Evolutionary conservation across 768 basidiomycete genomes (phyloP), one percentile per base, ranked within the genome.

Genomic region (Symmetrospora coprosmae): DNA sequence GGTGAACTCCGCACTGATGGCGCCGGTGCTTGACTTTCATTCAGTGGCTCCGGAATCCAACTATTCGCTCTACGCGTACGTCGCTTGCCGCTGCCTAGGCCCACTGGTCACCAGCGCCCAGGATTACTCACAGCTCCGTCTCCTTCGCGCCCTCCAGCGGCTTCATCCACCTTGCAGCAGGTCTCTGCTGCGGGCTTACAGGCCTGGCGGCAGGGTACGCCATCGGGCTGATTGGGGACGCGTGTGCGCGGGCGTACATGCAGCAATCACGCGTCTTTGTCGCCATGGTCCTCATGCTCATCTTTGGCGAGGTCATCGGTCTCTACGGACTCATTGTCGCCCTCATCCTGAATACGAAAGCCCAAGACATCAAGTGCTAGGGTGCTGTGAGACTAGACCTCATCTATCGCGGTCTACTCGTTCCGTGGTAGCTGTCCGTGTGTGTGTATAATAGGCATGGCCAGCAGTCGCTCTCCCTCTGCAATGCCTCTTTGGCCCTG

Each of bases 211-310:
- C 91, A 1, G 91, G 91, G 0, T 90, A 89, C 70, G 91, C 91
- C 13, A 92, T 97, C 71, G 91, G 91, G 16, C 78, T 82, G 59
- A 87, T 94, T 33, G 91, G 91, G 28, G 91, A 97, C 73, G 81
- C 90, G 86, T 90, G 87, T 68, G 87, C 90, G 16, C 80, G 89
- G 61, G 87, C 87, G 64, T 94, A 88, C 70, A 80, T 94, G 25
- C 80, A 88, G 68, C 90, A 94, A 74, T 83, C 83, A 63, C 84
- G 81, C 71, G 82, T 96, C 27, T 96, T 91, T 70, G 91, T 96
- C 21, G 78, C 84, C 6, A 96, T 96, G 91, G 88, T 97, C 19
- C 82, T 97, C 39, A 91, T 97, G 65, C 81, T 97, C 70, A 88
- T 88, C 65, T 89, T 88, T 66, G 83, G 82, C 6, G 89, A 92